Evolutionary conservation across 495 filamentous ascomycete species (phyloP), one percentile per base, ranked within the genome.

Genomic region (Trichoderma erinaceum): DNA sequence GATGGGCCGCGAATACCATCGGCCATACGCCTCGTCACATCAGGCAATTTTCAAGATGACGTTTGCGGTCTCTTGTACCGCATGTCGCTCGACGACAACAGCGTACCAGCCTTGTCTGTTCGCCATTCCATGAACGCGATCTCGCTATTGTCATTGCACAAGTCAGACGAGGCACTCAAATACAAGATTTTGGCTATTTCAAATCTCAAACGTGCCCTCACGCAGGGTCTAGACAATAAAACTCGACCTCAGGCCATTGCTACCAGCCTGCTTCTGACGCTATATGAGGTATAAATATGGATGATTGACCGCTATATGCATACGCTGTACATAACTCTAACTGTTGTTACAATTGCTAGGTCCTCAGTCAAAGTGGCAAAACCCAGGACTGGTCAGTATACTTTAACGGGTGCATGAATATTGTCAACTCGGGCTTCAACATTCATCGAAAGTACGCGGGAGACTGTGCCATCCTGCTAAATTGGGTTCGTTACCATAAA

Each of bases 401-500:
- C 66, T 69, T 73, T 25, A 64, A 58, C 23, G 71, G 71, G 23
- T 67, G 48, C 66, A 73, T 69, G 52, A 67, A 67, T 48, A 68
- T 73, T 63, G 68, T 64, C 50, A 68, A 68, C n/a, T 61, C 64
- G 29, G n/a, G 66, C 16, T 65, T 69, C 64, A 63, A 29, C 6
- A 68, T 68, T 7, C 68, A 70, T 43, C 32, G 25, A 7, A 68
- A 61, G 18, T 69, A 71, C 52, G 68, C 69, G 4, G 70, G 71
- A 23, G 71, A 73, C 25, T 65, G 58, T 25, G 68, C 68, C 0
- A 66, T 73, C 25, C 52, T 73, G 7, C 68, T 73, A 15, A 70
- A 73, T 63, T 73, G 71, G 71, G 52, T 73, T 5, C 69, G 69
- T 27, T 73, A 71, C 44, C 71, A 73, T 41, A 69, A 71, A 44